Conservation (phyloP, 352 stramenopile genomes). For the Phytophthora hibernalis region DNA sequence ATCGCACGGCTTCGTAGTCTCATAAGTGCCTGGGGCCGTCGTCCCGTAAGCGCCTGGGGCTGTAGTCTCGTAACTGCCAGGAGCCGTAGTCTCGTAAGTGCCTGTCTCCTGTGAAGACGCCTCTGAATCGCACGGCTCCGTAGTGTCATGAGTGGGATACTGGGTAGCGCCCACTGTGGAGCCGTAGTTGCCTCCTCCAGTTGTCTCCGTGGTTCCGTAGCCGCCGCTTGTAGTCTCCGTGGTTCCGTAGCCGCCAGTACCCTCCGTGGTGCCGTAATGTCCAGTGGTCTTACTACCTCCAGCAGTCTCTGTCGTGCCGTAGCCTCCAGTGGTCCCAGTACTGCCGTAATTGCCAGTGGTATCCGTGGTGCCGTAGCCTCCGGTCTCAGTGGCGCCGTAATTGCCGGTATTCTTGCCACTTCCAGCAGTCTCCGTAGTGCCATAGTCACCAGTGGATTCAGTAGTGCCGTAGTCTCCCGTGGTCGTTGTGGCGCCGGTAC, state of each 20-base stretch:
- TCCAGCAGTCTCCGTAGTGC: background rate
- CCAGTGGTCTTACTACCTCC: background rate
- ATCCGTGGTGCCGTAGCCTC: background rate
- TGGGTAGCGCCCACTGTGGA: too few relatives aligned
- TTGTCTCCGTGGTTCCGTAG: too few relatives aligned
- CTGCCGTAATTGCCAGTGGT: background rate
- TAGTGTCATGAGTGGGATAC: too few relatives aligned
- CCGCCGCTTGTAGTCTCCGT: background rate
- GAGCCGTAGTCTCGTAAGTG: too few relatives aligned
- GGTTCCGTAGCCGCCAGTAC: too few relatives aligned
- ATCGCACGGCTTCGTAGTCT: too few relatives aligned
- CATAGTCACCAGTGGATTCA: background rate
- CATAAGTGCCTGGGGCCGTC: too few relatives aligned
- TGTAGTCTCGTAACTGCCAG: too few relatives aligned
- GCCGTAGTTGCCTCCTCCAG: too few relatives aligned
- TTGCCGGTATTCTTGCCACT: background rate
- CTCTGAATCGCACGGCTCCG: too few relatives aligned
- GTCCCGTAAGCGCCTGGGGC: too few relatives aligned
- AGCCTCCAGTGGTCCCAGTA: background rate
- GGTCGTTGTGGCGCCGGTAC: background rate
- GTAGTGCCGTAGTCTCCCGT: background rate
- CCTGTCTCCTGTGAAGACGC: too few relatives aligned
- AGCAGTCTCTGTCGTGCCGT: background rate
- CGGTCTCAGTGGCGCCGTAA: background rate
- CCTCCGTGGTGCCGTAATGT: conserved; percentile 2